Evolutionary conservation across 768 basidiomycete genomes (phyloP).

Genomic region (Suillus alpinus): DNA sequence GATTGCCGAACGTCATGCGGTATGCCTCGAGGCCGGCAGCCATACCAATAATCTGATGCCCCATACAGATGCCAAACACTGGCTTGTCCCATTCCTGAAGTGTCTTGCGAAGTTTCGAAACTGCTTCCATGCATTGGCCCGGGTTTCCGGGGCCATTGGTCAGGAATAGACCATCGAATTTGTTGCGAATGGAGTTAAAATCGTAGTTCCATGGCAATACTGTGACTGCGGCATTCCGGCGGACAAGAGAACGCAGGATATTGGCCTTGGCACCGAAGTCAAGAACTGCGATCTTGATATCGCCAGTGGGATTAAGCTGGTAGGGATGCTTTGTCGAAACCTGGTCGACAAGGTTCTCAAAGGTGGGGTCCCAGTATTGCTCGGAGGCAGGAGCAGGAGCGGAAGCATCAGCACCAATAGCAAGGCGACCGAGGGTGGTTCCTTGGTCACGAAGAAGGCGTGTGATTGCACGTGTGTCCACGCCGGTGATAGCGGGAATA

Average conservation of each 20-base stretch:
- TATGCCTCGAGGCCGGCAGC: constrained; percentile 96
- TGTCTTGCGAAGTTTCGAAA: constrained; percentile 74
- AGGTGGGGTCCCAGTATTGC: constrained; percentile 93
- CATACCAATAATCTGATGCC: constrained; percentile 96
- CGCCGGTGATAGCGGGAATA: constrained; percentile 92
- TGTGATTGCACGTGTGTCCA: constrained; percentile 97
- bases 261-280: constrained; percentile 99
- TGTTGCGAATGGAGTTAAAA: constrained; percentile 87
- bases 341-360: constrained; percentile 92
- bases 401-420: constrained; percentile 71
- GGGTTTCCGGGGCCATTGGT: constrained; percentile 98
- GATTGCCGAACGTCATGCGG: constrained; percentile 99
- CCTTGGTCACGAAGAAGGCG: constrained; percentile 92
- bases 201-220: constrained; percentile 98
- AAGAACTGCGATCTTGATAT: constrained; percentile 90
- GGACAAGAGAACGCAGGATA: constrained; percentile 88
- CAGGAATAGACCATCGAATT: constrained; percentile 93
- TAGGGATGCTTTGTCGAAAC: constrained; percentile 85
- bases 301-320: constrained; percentile 80
- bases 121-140: constrained; percentile 81
- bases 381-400: constrained; percentile 54
- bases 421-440: constrained; percentile 90
- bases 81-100: constrained; percentile 89
- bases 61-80: constrained; percentile 99
- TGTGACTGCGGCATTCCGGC: constrained; percentile 88